phyloP scores from a whole-genome alignment of 2,329 filamentous ascomycete genomes.

The Cladosporium sp. region DNA sequence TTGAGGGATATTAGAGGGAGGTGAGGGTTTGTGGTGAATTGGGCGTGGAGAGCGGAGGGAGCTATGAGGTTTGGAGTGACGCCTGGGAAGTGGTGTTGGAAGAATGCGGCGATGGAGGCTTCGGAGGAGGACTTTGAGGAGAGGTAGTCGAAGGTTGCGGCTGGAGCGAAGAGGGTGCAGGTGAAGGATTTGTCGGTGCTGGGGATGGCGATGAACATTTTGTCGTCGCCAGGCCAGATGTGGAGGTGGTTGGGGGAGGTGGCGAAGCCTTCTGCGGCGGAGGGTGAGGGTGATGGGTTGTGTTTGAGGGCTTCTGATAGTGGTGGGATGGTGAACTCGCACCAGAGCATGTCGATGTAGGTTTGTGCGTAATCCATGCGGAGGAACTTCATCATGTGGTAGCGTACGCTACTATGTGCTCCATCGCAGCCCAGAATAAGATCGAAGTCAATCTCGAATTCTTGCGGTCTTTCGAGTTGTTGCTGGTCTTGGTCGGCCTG shows the following conservation, averaged over 20 bases:
- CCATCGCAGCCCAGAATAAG: conserved; percentile 93
- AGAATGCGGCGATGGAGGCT: conserved; percentile 63
- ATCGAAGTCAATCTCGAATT: conserved; percentile 84
- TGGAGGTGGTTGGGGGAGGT: conserved; percentile 93
- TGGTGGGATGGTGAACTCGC: conserved; percentile 74
- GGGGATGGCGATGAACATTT: conserved; percentile 98
- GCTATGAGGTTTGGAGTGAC: conserved; percentile 65
- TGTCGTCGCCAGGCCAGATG: conserved; percentile 75
- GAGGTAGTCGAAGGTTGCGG: conserved; percentile 63
- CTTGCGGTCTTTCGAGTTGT: conserved; percentile 35
- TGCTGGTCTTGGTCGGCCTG: conserved; percentile 32
- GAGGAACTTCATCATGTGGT: conserved; percentile 92
- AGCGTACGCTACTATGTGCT: conserved; percentile 84
- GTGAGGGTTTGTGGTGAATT: conserved; percentile 80
- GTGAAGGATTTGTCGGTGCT: conserved; percentile 87
- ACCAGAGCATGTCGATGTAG: conserved; percentile 97
- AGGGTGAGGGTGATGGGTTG: conserved; percentile 20
- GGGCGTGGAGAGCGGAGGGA: conserved; percentile 61
- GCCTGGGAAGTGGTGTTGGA: conserved; percentile 80
- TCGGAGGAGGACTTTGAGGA: conserved; percentile 49
- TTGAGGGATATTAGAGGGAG: conserved; percentile 91
- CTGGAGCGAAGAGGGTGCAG: conserved; percentile 85
- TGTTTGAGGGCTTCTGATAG: conserved; percentile 40
- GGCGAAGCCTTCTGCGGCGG: conserved; percentile 54
- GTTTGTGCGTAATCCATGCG: conserved; percentile 88